Conservation (phyloP, 169 alveolate genomes). For the Neospora caninum region DNA sequence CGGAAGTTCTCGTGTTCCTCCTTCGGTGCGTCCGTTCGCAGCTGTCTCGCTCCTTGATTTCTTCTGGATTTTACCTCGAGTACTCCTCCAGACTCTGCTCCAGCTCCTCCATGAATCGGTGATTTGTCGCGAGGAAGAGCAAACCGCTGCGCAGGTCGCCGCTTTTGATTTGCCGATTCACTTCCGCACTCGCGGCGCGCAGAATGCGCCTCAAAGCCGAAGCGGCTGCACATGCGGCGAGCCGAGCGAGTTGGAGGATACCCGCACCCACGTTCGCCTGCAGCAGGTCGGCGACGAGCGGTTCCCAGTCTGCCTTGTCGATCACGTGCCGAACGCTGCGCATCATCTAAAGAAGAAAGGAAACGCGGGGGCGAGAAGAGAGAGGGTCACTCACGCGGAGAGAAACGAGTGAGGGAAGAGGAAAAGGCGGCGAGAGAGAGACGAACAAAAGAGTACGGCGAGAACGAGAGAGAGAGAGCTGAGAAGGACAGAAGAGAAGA, state of each 20-base stretch:
- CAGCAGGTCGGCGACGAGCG: slow-evolving; percentile 85
- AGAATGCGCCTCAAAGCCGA: slow-evolving; percentile 84
- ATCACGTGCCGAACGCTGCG: slow-evolving; percentile 86
- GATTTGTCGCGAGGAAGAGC: slow-evolving; percentile 3
- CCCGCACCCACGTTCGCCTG: slow-evolving; percentile 86
- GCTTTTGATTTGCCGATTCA: slow-evolving; percentile 33
- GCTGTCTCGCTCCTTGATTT: too few relatives aligned
- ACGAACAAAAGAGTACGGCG: not conserved
- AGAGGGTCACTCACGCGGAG: not conserved
- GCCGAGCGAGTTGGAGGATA: slow-evolving; percentile 80
- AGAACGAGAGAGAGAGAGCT: too few relatives aligned
- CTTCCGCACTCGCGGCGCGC: slow-evolving; percentile 83
- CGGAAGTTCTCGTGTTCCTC: too few relatives aligned
- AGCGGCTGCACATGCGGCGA: slow-evolving; percentile 85
- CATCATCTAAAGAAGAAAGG: slow-evolving; percentile 80
- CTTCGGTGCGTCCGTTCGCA: too few relatives aligned
- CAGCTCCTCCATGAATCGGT: slow-evolving; percentile 58
- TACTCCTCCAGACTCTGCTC: slow-evolving; percentile 52
- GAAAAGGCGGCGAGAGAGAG: not conserved
- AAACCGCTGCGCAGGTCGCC: slow-evolving; percentile 58
- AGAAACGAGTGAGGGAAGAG: not conserved
- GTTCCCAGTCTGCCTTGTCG: slow-evolving; percentile 89
- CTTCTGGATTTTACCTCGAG: slow-evolving; percentile 26
- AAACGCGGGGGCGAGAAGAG: not conserved
- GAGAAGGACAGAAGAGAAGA: too few relatives aligned